Conservation (phyloP, 371 early-diverging fungal species). For the Dichotomocladium elegans region DNA sequence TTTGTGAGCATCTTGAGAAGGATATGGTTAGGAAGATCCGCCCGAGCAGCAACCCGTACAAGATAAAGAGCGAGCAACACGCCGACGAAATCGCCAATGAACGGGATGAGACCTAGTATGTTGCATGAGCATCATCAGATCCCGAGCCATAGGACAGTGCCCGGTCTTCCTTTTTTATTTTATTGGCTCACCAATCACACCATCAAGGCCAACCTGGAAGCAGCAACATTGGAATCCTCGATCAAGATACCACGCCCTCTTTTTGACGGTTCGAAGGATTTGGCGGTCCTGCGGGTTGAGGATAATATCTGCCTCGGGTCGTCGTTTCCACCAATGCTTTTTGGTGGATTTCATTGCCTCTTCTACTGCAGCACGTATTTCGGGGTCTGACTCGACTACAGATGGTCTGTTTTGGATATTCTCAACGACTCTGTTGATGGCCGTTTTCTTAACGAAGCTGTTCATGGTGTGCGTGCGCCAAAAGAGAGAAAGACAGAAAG, state of each 20-base stretch:
- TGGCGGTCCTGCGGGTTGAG: conserved; percentile 23
- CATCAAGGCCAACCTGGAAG: conserved; percentile 46
- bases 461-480: conserved; percentile 11
- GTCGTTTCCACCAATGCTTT: conserved; percentile 30
- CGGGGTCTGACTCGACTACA: conserved; percentile 17
- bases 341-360: conserved; percentile 10
- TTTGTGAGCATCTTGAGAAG: conserved; percentile 42
- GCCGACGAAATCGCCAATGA: conserved; percentile 43
- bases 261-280: conserved; percentile 30
- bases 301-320: conserved; percentile 23
- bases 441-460: conserved; percentile 4
- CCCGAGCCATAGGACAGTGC: neutral
- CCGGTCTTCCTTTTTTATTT: neutral
- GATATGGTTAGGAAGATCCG: conserved; percentile 33
- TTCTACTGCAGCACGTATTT: conserved; percentile 14
- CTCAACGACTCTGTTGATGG: conserved; percentile 10
- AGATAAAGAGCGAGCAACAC: conserved; percentile 32
- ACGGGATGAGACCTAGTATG: conserved; percentile 48
- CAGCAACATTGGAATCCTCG: conserved; percentile 41
- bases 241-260: conserved; percentile 36
- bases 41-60: conserved; percentile 27
- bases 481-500: neutral
- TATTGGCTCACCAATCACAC: conserved; percentile 35
- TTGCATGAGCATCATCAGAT: no score
- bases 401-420: conserved; percentile 9